Percentiles rank a stretch among this genome's conserved stretches.
Conservation (phyloP, 441 rosid species). For the Pelargonium fulgidum region DNA sequence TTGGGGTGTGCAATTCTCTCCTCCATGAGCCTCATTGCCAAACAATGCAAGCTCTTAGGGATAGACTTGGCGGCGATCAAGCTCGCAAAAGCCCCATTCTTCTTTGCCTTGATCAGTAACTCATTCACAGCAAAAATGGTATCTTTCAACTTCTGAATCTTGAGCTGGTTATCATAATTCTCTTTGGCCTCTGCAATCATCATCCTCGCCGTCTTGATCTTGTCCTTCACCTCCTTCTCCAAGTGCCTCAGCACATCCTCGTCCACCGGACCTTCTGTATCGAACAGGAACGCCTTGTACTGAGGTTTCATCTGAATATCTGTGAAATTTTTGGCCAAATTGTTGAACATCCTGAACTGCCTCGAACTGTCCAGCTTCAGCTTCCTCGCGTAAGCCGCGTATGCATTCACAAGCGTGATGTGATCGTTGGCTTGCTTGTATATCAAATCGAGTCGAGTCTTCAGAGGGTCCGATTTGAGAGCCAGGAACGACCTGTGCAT, state of each 20-base stretch:
- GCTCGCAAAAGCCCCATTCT: constrained; percentile 77
- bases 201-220: constrained; percentile 53
- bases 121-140: constrained; percentile 80
- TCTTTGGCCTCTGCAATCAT: constrained; percentile 74
- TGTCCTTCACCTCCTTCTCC: constrained; percentile 88
- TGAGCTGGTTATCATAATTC: constrained; percentile 81
- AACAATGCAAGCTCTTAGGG: constrained; percentile 86
- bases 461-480: constrained; percentile 67
- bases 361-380: constrained; percentile 74
- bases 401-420: constrained; percentile 65
- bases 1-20: constrained; percentile 72
- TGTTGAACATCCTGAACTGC: constrained; percentile 63
- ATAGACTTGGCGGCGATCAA: constrained; percentile 69
- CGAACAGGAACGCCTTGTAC: constrained; percentile 33
- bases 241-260: constrained; percentile 65
- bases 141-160: constrained; percentile 88
- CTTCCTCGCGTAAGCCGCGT: constrained; percentile 83
- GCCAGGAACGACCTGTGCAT: constrained; percentile 60
- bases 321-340: constrained; percentile 55
- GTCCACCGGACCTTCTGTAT: constrained; percentile 39
- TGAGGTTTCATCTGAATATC: constrained; percentile 44
- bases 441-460: constrained; percentile 68
- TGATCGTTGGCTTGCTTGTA: constrained; percentile 84
- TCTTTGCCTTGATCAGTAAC: constrained; percentile 67
- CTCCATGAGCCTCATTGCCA: constrained; percentile 84